Base-by-base conservation (phyloP, 345 rosid genomes). In the Citrus unshiu region DNA sequence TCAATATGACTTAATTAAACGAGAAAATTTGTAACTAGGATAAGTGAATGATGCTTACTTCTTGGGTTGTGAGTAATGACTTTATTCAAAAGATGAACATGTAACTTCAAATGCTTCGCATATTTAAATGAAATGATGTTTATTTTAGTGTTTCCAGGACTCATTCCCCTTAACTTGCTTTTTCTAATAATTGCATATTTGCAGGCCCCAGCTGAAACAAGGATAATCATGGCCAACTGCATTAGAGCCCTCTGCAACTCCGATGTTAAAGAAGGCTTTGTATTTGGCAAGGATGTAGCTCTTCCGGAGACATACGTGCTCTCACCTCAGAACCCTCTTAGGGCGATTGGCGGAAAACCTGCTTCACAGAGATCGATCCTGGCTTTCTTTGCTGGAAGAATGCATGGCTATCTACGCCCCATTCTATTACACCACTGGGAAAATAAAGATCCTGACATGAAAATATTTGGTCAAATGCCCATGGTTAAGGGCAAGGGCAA, bases 361-460 rank as follows among this genome's bases (percentile, higher is more conserved):
- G 60, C 89, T 71, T 92, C 97, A 21, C 74, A 88, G 75, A 92
- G 98, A 83, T 73, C 91, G 54, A 89, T 85, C 76, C 88, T 93
- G 25, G 98, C 98, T 59, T 95, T 95, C 90, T 95, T 91, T 72
- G 99, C 99, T 1, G 99, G 98, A 8, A 82, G 81, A 69, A 89
- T 95, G 99, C 99, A 93, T 18, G 99, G 99, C 21, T 91, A 95
- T 79, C 82, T 95, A 35, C 85, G 99, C 64, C 95, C 98, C 69
- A 86, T 89, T 71, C 89, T 95, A 25, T 68, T 95, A 65, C 79
- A 89, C 84, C 91, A 78, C 46, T 95, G 99, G 98, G 95, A 83
- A 81, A 88, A 89, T 77, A 90, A 85, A 85, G 99, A 95, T 80
- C 95, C 96, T 0, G 95, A 92, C 88, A 91, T 95, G 92, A 93